phyloP scores from a whole-genome alignment of 2,329 filamentous ascomycete species.

The Chalaropsis thielavioides region DNA sequence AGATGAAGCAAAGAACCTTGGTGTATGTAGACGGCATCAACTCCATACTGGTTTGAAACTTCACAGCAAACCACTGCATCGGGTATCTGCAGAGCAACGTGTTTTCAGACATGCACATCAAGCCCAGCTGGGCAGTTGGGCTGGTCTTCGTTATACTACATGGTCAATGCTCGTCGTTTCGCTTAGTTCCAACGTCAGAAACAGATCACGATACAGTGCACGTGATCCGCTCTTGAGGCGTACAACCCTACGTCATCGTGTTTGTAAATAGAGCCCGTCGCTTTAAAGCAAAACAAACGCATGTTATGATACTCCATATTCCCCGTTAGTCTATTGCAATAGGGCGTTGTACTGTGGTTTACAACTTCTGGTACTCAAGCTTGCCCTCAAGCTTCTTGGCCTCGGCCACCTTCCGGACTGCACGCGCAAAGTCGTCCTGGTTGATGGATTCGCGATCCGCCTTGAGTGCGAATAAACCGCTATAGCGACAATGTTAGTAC shows the following conservation, averaged over 20 bases:
- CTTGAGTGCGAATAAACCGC: conserved; percentile 94
- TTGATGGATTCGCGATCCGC: conserved; percentile 92
- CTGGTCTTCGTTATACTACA: background rate
- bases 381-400: conserved; percentile 98
- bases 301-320: background rate
- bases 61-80: background rate
- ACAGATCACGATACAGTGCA: background rate
- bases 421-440: conserved; percentile 99
- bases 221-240: background rate
- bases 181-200: background rate
- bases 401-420: conserved; percentile 92
- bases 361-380: conserved; percentile 93
- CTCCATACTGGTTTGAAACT: background rate
- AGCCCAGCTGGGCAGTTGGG: background rate
- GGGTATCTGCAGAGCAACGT: background rate
- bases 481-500: conserved; percentile 28
- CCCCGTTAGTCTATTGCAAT: background rate
- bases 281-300: background rate
- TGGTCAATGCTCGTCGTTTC: background rate
- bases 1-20: background rate
- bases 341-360: conserved; percentile 23
- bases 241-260: background rate
- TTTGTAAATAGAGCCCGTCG: no score
- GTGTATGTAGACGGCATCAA: background rate
- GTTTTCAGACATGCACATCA: background rate